Base-by-base conservation (phyloP, 2,329 filamentous ascomycete species). In the Aureobasidium sp. region DNA sequence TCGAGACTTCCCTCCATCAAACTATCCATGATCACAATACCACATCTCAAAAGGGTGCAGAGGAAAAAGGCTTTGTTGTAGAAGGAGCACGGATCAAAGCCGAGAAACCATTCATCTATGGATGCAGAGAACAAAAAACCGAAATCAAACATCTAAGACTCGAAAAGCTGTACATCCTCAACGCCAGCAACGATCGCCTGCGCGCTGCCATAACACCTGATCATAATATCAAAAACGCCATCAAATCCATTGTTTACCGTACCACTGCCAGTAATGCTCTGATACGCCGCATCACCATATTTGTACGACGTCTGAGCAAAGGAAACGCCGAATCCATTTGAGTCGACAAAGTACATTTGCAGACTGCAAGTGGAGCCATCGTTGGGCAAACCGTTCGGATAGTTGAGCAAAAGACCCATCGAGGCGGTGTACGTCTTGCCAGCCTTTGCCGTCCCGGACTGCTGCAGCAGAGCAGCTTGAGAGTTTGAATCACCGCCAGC, bases 371-470 rank as follows among this genome's bases (percentile, higher is more conserved):
- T 22, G 3, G 45, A 42, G 37, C 57, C 57, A 29, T 60, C 57
- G 37, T 50, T 44, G 47, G 57, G 11, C 9, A 60, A 37, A 12
- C 35, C 45, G 6, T 17, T 35, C 1, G 45, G 47, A 37, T 52
- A 50, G 37, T 60, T 52, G 57, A 60, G 57, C 17, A 60, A n/a
- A 15, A 60, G 47, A 24, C 57, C 57, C 57, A 60, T 50, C 17
- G 40, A 47, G 12, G 40, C 15, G 2, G 35, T 50, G 27, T 60
- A 60, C 2, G 47, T 60, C 35, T 33, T 60, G 35, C 47, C 45
- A 7, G 57, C 4, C 24, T 15, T 14, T 7, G 47, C 57, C 4
- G 17, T 52, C 6, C 33, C 47, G 37, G 45, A 7, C n/a, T 60
- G 45, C 39, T 60, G 57, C 45, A 60, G n/a, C 12, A 60, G 47